Base-by-base conservation (phyloP, 345 rosid species). In the Rubroshorea leprosula region DNA sequence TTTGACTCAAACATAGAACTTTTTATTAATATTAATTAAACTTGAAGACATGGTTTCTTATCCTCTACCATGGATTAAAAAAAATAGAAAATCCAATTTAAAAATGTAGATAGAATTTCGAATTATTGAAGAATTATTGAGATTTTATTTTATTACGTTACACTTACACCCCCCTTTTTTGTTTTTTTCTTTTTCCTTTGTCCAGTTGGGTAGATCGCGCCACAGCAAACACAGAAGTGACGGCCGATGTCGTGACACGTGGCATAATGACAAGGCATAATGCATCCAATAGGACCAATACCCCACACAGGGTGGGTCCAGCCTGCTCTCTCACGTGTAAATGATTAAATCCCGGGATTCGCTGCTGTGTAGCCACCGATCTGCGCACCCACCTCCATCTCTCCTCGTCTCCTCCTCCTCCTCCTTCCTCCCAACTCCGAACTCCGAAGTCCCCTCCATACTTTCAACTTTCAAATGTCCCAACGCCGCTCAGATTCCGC, bases 281-380 rank as follows among this genome's bases (percentile, higher is more conserved):
- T 18, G 56, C 65, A 55, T 62, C 26, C 31, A 27, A 57, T 18
- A 49, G 5, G 18, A 35, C 12, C 7, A 35, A 35, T 1, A 6
- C 1, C 7, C 7, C 11, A 6, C 29, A 16, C 51, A 14, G 10
- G 10, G 56, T 20, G 68, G 73, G 65, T 14, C 66, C 67, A 8
- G 17, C 16, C 0, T 53, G 73, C 75, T 73, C 68, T 10, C 41
- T 35, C 41, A 35, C 41, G 41, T 35, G 74, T 77, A 74, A 69
- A 69, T 26, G 63, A 57, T 59, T 53, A 44, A 55, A 58, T 68
- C 54, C 67, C 57, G 63, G 68, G 63, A 44, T 66, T 68, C 72
- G 75, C 62, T 64, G 67, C 22, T 13, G 41, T 54, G 52, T 23
- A 51, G 15, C 46, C 54, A 65, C 65, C 65, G 68, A 74, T 77